A percentile compares a stretch with the other conserved stretches of the same genome.
These are phyloP conservation scores for Capsicum chinense DNA, from an alignment of 257 asterid species.

Conservation along the genomic window DNA sequence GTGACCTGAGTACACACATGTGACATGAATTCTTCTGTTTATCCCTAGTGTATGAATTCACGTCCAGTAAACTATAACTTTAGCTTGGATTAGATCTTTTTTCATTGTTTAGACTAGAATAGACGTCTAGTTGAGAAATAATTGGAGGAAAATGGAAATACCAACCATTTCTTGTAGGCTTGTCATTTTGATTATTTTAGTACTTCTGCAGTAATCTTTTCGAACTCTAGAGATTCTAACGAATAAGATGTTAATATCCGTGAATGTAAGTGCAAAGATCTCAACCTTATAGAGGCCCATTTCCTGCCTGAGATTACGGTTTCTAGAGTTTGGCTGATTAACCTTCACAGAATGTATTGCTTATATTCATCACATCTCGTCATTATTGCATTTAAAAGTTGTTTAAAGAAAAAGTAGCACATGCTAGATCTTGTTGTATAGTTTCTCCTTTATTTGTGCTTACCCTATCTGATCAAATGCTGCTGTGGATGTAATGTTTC, in stretches of 20 bases:
- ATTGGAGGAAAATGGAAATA: background rate
- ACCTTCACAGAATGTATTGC: background rate
- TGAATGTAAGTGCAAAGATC: background rate
- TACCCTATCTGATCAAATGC: background rate
- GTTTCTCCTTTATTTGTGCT: background rate
- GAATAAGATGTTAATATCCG: background rate
- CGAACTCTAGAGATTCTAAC: background rate
- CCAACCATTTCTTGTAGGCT: background rate
- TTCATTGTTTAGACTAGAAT: background rate
- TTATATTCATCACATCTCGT: background rate
- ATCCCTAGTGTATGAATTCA: slow-evolving; percentile 5
- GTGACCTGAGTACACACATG: background rate
- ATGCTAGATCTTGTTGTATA: background rate
- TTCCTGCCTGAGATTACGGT: background rate
- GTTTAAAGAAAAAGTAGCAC: background rate
- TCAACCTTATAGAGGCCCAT: background rate
- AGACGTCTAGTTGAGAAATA: background rate
- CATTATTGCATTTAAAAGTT: background rate
- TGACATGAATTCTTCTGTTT: background rate
- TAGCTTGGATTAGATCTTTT: background rate
- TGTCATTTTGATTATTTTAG: background rate
- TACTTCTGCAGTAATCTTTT: background rate
- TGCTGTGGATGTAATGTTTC: background rate
- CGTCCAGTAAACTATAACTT: background rate
- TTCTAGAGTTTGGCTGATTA: background rate